A percentile compares a stretch with the other conserved stretches of the same genome.
These are phyloP conservation scores for Cokeromyces recurvatus DNA, from an alignment of 371 early-diverging fungal genomes.

Conservation along the genomic window DNA sequence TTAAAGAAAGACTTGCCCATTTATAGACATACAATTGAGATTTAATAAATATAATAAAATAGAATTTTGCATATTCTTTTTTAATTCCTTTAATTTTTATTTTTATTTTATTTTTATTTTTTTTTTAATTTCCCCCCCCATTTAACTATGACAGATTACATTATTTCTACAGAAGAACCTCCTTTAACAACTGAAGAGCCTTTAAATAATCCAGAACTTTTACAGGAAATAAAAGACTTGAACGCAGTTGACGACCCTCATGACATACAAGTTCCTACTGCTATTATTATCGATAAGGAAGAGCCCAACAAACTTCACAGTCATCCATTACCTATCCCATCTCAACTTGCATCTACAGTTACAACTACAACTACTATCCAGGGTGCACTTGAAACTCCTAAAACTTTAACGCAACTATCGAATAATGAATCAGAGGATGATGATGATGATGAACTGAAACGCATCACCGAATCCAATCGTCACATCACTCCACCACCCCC, in stretches of 20 bases:
- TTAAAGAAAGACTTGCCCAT: conserved; percentile 38
- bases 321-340: background rate
- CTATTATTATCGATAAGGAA: conserved; percentile 14
- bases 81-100: conserved; percentile 5
- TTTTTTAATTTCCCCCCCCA: too few species aligned
- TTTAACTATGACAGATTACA: too few species aligned
- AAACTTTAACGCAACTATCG: background rate
- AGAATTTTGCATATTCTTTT: conserved; percentile 1
- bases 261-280: conserved; percentile 16
- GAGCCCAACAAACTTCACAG: conserved; percentile 13
- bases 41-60: too few species aligned
- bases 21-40: too few species aligned
- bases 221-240: conserved; percentile 15
- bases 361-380: conserved; percentile 4
- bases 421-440: background rate
- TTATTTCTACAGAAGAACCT: background rate
- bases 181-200: conserved; percentile 29
- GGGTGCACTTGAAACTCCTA: conserved; percentile 7
- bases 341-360: conserved; percentile 1
- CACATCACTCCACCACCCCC: conserved; percentile 4
- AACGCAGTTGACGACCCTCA: conserved; percentile 13
- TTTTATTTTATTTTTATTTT: too few species aligned
- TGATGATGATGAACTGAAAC: conserved; percentile 19
- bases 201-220: conserved; percentile 7
- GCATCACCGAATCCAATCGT: conserved; percentile 35